phyloP scores from a whole-genome alignment of 257 asterid species.

The Sherardia arvensis region DNA sequence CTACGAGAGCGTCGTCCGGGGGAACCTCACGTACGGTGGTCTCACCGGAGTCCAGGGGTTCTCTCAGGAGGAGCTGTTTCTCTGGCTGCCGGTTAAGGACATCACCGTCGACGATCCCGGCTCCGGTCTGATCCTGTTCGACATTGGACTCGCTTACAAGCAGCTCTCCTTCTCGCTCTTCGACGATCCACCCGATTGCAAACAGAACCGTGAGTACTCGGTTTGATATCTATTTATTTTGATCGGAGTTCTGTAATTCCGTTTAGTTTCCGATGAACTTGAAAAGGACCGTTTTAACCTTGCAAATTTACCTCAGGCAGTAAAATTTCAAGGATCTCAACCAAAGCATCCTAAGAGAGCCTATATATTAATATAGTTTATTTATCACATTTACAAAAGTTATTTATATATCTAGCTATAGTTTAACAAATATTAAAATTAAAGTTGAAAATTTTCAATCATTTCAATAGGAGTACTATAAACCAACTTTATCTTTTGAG shows the following conservation, averaged over 20 bases:
- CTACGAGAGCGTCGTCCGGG: slow-evolving; percentile 64
- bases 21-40: slow-evolving; percentile 69
- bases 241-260: neutral
- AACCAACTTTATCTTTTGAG: no score
- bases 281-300: neutral
- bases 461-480: no score
- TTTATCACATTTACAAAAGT: no score
- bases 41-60: slow-evolving; percentile 72
- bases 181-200: slow-evolving; percentile 87
- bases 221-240: no score
- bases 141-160: slow-evolving; percentile 81
- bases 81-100: slow-evolving; percentile 86
- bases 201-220: slow-evolving; percentile 23
- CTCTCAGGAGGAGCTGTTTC: slow-evolving; percentile 86
- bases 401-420: no score
- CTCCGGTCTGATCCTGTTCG: slow-evolving; percentile 71
- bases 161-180: slow-evolving; percentile 79
- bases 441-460: no score
- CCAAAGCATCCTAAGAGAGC: no score
- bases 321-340: no score
- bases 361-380: no score
- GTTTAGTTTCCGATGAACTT: no score
- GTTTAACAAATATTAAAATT: no score
- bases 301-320: neutral
- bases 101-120: slow-evolving; percentile 65